These are phyloP conservation scores for Aspergillus ruber DNA, from an alignment of 2,329 filamentous ascomycete genomes.

Conservation along the genomic window DNA sequence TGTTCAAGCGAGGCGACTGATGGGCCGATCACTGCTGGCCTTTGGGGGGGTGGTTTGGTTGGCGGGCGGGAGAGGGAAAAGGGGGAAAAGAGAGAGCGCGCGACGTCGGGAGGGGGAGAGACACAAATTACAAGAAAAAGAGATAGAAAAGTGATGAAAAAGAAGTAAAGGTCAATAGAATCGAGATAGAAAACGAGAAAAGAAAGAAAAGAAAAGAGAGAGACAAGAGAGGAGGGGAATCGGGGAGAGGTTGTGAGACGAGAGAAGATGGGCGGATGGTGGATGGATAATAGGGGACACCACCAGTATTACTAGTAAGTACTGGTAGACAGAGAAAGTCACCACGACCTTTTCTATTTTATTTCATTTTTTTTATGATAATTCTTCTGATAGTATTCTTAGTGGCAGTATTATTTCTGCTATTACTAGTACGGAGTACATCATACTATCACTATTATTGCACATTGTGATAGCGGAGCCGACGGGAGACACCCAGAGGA, in stretches of 20 bases:
- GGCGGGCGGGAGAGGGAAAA: constrained; percentile 13
- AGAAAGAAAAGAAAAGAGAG: constrained; percentile 27
- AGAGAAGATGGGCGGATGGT: constrained; percentile 5
- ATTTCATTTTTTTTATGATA: too few relatives aligned
- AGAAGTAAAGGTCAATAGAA: constrained; percentile 13
- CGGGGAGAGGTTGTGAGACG: constrained; percentile 18
- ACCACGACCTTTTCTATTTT: too few relatives aligned
- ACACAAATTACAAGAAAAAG: constrained; percentile 19
- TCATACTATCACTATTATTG: too few relatives aligned
- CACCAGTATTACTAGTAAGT: too few relatives aligned
- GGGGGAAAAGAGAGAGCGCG: constrained; percentile 5
- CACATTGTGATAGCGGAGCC: too few relatives aligned
- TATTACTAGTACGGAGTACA: too few relatives aligned
- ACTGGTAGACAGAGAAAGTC: too few relatives aligned
- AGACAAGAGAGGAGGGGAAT: constrained; percentile 17
- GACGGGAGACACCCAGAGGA: too few relatives aligned
- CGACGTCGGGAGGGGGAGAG: constrained; percentile 6
- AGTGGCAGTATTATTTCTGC: too few relatives aligned
- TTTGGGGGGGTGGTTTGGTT: constrained; percentile 8
- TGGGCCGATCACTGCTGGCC: constrained; percentile 20
- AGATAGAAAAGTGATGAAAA: constrained; percentile 23
- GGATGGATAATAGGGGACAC: too few relatives aligned
- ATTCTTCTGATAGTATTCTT: too few relatives aligned
- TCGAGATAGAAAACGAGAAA: constrained; percentile 8
- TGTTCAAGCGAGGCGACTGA: constrained; percentile 22